Base-by-base conservation (phyloP, 495 filamentous ascomycete species). In the Penicillium argentinense region DNA sequence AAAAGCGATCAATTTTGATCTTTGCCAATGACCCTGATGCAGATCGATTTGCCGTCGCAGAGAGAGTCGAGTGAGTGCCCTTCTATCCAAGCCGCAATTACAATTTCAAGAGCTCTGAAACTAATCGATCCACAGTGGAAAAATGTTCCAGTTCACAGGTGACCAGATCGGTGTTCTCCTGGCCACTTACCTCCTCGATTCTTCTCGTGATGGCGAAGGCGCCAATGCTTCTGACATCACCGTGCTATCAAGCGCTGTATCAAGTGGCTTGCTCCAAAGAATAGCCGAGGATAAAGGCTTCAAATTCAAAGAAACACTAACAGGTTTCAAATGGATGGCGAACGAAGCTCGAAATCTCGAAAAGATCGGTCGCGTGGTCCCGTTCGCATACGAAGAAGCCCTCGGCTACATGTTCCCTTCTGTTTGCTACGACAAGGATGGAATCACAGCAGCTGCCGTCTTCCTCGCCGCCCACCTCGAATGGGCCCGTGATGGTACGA, bases 321-420 rank as follows among this genome's bases (percentile, higher is more conserved):
- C 85, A 0, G 85, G 85, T 3, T 89, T 89, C 67, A 89, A 89
- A 61, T 89, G 85, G 85, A 76, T 89, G 67, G 77, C 71, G 1
- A 77, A 77, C 34, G 67, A 68, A 14, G 64, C 72, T 7, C 65
- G 71, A 14, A 67, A 71, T 2, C 47, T 77, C 3, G 63, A 72
- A 51, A 54, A 64, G n/a, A 38, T 62, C 21, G 71, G 80, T n/a
- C 77, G 75, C 48, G 62, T 70, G 12, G 73, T 79, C 0, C 63
- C 72, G 3, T 88, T 80, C 59, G 84, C 82, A 3, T 89, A 81
- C 49, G 85, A 89, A 61, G 85, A 89, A 67, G 85, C 85, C 6
- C 75, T 88, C 6, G 85, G 85, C 2, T 89, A 87, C 59, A 89
- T 89, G 85, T 84, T 87, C 45, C 67, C 85, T 1, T 57, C 65